These are phyloP conservation scores for Pseudonectria buxi DNA, from an alignment of 2,329 filamentous ascomycete species.

Conservation along the genomic window DNA sequence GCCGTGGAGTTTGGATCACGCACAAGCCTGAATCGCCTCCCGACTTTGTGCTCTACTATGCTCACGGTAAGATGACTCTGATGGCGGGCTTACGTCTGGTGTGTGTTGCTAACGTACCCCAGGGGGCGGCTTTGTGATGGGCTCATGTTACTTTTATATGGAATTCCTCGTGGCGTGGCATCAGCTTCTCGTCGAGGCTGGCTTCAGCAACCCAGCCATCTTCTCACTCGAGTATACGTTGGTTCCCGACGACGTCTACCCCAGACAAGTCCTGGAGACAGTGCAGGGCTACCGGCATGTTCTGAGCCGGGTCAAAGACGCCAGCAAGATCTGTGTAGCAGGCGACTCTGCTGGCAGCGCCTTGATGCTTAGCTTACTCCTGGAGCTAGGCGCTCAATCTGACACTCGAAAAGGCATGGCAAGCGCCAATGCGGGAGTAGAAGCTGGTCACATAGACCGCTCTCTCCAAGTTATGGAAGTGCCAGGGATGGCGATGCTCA, in stretches of 20 bases:
- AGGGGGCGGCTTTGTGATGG: constrained; percentile 81
- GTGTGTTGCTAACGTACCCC: constrained; percentile 4
- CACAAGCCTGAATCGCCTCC: constrained; percentile 53
- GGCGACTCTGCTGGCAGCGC: constrained; percentile 78
- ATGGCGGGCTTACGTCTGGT: neutral
- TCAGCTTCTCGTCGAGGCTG: constrained; percentile 53
- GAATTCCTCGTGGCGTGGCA: constrained; percentile 75
- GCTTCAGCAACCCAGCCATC: constrained; percentile 68
- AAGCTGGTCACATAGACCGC: constrained; percentile 9
- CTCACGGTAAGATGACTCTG: constrained; percentile 53
- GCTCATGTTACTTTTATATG: constrained; percentile 75
- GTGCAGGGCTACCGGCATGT: constrained; percentile 66
- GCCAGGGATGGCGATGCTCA: constrained; percentile 56
- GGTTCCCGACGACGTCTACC: constrained; percentile 67
- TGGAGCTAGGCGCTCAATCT: constrained; percentile 49
- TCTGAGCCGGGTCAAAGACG: constrained; percentile 49
- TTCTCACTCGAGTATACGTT: constrained; percentile 77
- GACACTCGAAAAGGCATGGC: constrained; percentile 2
- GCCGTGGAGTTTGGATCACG: constrained; percentile 65
- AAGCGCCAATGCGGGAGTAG: constrained; percentile 3
- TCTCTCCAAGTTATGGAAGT: constrained; percentile 20
- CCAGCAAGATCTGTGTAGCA: constrained; percentile 60
- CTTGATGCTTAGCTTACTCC: constrained; percentile 64
- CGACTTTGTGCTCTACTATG: constrained; percentile 76
- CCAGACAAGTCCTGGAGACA: constrained; percentile 65